Evolutionary conservation across 441 rosid species (phyloP), one percentile per base, ranked within the genome.

Genomic region (Erysimum pusillum): DNA sequence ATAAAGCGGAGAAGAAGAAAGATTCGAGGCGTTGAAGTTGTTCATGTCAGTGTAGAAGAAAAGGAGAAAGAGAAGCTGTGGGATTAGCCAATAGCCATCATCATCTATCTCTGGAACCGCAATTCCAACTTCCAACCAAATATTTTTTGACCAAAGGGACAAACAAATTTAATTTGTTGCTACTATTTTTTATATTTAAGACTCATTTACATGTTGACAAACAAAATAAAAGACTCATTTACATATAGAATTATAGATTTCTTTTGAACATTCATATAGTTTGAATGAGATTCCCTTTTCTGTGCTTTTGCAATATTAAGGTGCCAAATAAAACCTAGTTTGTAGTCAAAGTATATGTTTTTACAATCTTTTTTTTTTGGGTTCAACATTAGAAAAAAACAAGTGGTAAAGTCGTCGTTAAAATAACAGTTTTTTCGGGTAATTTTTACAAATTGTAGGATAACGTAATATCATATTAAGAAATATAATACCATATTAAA

Each of bases 41-140:
- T 67, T 78, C 77, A 78, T 65, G 74, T 61, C 70, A 66, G 67
- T 64, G 34, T 38, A 7, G 12, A 63, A 51, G 5, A 18, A 22
- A 4, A 60, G 1, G 13, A 39, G 20, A 52, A 32, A 25, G 71
- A 41, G 51, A 56, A 64, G 48, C 53, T 64, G 68, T 71, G 67
- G 76, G 76, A 77, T 77, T 64, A 58, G 44, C 75, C 67, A 22
- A n/a, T 22, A 22, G 25, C n/a, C n/a, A 48, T 56, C 14, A 7
- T 48, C 53, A 48, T 48, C 20, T 46, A 10, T 73, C 65, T 69
- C 57, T 71, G 62, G 62, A 71, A 70, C 28, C 71, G 76, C 22
- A 53, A 32, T 56, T 60, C 31, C 68, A 66, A 74, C 71, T 65
- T 46, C 72, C 72, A 56, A 74, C 71, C 28, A 53, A 9, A 32